Percentiles rank a stretch among this genome's conserved stretches.
phyloP scores from a whole-genome alignment of 495 filamentous ascomycete genomes.

The Hypoxylon perforatum region DNA sequence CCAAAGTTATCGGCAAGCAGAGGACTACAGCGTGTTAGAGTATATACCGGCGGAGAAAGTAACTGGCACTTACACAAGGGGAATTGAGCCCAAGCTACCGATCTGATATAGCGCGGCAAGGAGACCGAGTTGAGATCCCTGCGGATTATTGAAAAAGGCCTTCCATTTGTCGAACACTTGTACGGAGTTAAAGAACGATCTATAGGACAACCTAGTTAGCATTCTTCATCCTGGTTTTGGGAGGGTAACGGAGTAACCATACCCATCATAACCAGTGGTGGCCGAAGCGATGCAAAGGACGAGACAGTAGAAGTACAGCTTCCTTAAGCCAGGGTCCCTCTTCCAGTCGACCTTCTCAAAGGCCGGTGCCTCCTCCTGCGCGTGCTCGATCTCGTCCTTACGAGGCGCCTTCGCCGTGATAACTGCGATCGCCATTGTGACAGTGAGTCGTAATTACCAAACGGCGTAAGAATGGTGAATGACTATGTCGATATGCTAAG shows the following conservation, averaged over 20 bases:
- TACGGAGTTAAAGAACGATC: slow-evolving; percentile 66
- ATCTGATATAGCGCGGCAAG: slow-evolving; percentile 76
- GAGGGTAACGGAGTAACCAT: slow-evolving; percentile 7
- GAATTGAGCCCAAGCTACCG: slow-evolving; percentile 71
- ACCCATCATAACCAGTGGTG: slow-evolving; percentile 76
- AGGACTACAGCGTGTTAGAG: slow-evolving; percentile 56
- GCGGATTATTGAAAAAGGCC: slow-evolving; percentile 62
- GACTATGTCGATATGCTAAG: slow-evolving; percentile 16
- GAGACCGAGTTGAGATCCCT: slow-evolving; percentile 66
- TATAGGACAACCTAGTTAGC: slow-evolving; percentile 39
- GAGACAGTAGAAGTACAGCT: slow-evolving; percentile 68
- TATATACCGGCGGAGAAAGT: not conserved
- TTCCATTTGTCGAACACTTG: slow-evolving; percentile 65
- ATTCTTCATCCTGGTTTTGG: not conserved
- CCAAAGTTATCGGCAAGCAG: slow-evolving; percentile 70
- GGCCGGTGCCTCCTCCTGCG: slow-evolving; percentile 65
- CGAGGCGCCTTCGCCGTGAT: slow-evolving; percentile 52
- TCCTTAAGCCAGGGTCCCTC: slow-evolving; percentile 68
- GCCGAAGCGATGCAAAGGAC: slow-evolving; percentile 71
- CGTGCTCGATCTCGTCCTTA: slow-evolving; percentile 42
- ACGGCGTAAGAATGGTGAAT: not conserved
- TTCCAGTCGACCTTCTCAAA: slow-evolving; percentile 70
- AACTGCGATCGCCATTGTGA: slow-evolving; percentile 40
- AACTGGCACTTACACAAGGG: slow-evolving; percentile 64
- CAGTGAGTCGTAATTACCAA: slow-evolving; percentile 10